Base-by-base conservation (phyloP, 192 early-diverging fungal genomes). In the Backusella tarrabulga region DNA sequence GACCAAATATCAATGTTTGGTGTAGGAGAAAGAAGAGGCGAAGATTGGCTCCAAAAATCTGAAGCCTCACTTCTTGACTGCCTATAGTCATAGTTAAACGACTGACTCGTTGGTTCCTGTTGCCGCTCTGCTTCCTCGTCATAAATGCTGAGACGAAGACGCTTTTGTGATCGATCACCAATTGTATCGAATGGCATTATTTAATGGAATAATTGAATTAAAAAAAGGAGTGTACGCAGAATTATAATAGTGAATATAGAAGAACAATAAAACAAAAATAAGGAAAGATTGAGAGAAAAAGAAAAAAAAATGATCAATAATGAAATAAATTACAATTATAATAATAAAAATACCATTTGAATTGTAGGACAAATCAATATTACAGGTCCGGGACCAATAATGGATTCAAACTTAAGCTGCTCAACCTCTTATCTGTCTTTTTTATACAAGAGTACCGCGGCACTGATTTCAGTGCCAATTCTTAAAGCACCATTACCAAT, bases 181-280 rank as follows among this genome's bases (percentile, higher is more conserved):
- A 70, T 70, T 9, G 68, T 70, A 38, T 70, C 68, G 40, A 70
- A 70, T 12, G 68, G 68, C 68, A 70, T 70, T 60, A 60, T 60
- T 26, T 14, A 60, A 9, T 23, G 26, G 11, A 60, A 60, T 26
- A 60, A 12, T 12, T 60, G 23, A 29, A 60, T 26, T 2, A 60
- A 60, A 60, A 26, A 63, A 63, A 26, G 21, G 56, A 63, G 12
- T 14, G 56, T 63, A 50, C 0, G 17, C 6, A 50, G 5, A 26
- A 3, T 9, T 26, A 3, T 4, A 63, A 63, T 29, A 29, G 42
- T 44, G 42, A 17, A 44, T 44, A 44, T 5, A 54, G n/a, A n/a
- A n/a, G 6, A 54, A 2, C 4, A 54, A 17, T 54, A 54, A 19
- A 54, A 7, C 7, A n/a, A 52, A 52, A 56, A 11, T 23, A 56